Evolutionary conservation across 202 grass and related monocot species (phyloP), one percentile per base, ranked within the genome.

Genomic region (Musa balbisiana): DNA sequence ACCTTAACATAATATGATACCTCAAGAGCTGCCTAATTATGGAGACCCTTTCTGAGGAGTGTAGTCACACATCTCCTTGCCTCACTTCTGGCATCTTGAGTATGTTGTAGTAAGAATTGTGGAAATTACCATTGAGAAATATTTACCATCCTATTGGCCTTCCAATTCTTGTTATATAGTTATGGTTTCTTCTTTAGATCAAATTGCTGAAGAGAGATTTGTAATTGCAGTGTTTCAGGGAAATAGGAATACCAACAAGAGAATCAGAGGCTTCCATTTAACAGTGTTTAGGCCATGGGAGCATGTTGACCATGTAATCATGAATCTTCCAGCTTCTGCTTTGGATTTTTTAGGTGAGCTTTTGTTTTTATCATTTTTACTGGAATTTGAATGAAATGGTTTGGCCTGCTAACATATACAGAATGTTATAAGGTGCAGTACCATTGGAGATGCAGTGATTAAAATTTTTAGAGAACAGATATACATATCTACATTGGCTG

Each of bases 301-400:
- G 53, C 91, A 94, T 78, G 54, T 92, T 77, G 87, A 94, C 79
- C 95, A 99, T 87, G 87, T 94, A 56, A 24, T 99, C 62, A 99
- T 99, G 95, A 99, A 99, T 80, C 82, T 99, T 77, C 95, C 91
- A 85, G 95, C 95, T 90, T 94, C 87, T 11, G 87, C 95, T 51
- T 84, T 92, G 79, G 81, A 92, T 56, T 98, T 94, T 86, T 83
- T 98, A 73, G 78, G 78, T 80, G 56, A 80, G 15, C 43, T 73
- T 53, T 53, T 13, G 15, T 49, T 49, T 43, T 27, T 19, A 25
- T 19, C 11, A 20, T 43, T 49, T 58, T 69, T 23, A 49, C 49
- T 52, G 20, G 19, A 51, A 49, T 21, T 11, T 70, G 6, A 51
- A 51, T 22, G 33, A 33, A 51, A 51, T 10, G 19, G 4, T 26